Evolutionary conservation across 176 grass and related monocot species (phyloP).

Genomic region (Carex cristatella): DNA sequence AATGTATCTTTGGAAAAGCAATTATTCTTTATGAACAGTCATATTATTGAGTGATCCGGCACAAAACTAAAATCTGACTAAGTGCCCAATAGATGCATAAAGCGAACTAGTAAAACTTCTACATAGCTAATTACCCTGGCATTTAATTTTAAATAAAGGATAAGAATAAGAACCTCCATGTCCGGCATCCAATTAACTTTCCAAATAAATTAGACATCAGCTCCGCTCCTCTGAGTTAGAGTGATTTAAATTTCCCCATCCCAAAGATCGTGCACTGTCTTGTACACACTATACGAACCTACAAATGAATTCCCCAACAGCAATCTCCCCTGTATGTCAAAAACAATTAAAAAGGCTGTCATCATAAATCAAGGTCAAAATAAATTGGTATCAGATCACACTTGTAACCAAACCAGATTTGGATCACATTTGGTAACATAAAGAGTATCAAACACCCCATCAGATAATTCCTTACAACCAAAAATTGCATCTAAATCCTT

Average conservation of each 20-base stretch:
- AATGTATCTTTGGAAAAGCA: neutral
- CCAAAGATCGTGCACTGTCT: slow-evolving; percentile 45
- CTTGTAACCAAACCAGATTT: neutral
- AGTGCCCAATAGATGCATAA: neutral
- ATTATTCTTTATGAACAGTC: neutral
- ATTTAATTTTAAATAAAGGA: neutral
- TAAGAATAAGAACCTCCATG: neutral
- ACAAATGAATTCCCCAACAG: slow-evolving; percentile 13
- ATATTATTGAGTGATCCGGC: neutral
- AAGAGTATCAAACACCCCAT: neutral
- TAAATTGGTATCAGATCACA: neutral
- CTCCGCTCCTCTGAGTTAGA: neutral
- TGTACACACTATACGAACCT: slow-evolving; percentile 27
- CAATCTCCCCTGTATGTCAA: slow-evolving; percentile 30
- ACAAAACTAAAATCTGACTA: neutral
- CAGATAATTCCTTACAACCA: neutral
- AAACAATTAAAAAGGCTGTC: slow-evolving; percentile 12
- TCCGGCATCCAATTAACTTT: neutral
- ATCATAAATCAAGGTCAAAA: neutral
- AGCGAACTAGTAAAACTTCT: neutral
- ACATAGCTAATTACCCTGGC: neutral
- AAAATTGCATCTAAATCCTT: neutral
- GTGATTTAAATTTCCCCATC: slow-evolving; percentile 46
- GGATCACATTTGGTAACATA: neutral
- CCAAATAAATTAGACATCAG: neutral